phyloP scores from a whole-genome alignment of 2,329 filamentous ascomycete genomes.

The Rhynchosporium secalis region DNA sequence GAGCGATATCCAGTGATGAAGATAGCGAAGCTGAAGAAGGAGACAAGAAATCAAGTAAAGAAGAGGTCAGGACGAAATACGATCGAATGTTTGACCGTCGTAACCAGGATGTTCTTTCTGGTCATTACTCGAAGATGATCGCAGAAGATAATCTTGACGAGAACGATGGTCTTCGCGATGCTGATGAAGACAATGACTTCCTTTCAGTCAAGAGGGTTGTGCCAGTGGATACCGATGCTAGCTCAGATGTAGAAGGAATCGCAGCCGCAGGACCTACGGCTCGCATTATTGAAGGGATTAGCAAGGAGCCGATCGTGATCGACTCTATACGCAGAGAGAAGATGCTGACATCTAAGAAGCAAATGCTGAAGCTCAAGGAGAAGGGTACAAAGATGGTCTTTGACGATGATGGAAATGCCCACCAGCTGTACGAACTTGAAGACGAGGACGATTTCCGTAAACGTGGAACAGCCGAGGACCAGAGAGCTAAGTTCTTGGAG shows the following conservation, averaged over 20 bases:
- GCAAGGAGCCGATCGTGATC: conserved; percentile 73
- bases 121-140: conserved; percentile 88
- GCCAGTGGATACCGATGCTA: conserved; percentile 58
- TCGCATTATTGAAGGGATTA: conserved; percentile 66
- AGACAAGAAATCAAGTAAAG: conserved; percentile 58
- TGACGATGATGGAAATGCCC: conserved; percentile 86
- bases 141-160: conserved; percentile 54
- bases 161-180: conserved; percentile 46
- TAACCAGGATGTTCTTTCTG: conserved; percentile 94
- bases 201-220: conserved; percentile 87
- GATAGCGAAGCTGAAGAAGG: conserved; percentile 57
- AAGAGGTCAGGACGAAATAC: conserved; percentile 85
- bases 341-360: conserved; percentile 92
- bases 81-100: conserved; percentile 97
- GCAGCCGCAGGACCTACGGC: conserved; percentile 44
- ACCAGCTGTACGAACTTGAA: conserved; percentile 84
- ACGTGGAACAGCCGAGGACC: conserved; percentile 72
- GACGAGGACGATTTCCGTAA: conserved; percentile 78
- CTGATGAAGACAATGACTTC: conserved; percentile 78
- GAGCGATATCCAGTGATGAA: conserved; percentile 63
- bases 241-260: conserved; percentile 46
- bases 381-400: conserved; percentile 84
- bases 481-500: conserved; percentile 76
- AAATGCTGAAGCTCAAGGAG: conserved; percentile 86
- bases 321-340: conserved; percentile 96